Evolutionary conservation across 2,329 filamentous ascomycete species (phyloP), one percentile per base, ranked within the genome.

Genomic region (Teratosphaeria viscida): DNA sequence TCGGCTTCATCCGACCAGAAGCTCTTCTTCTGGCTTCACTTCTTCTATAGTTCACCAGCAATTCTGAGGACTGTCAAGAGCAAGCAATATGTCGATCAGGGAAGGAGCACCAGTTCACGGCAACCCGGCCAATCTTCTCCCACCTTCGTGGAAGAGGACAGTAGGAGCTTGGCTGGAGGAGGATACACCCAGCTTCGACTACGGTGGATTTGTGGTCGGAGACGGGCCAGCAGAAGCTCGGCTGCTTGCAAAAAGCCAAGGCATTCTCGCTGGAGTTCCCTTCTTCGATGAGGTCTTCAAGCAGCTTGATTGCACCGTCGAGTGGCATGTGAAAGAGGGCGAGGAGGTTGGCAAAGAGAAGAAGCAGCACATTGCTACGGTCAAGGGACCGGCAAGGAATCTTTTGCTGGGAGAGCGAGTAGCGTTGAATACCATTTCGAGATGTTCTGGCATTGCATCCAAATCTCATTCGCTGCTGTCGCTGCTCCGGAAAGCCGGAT

Each of bases 131-230:
- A 85, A 95, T 73, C 84, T 97, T 64, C 85, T 97, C 52, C 92
- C 92, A 0, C 83, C 86, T 26, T 88, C 86, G 64, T 96, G 90
- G 85, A 95, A 92, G 73, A 82, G 85, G 56, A 83, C 86, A 65
- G 84, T 96, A 63, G 83, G 86, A 27, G 77, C 83, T 69, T 99
- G 94, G 94, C 87, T 96, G 14, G 89, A 91, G 70, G 94, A 99
- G 77, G 94, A 99, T 77, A 95, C 91, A 2, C 94, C 94, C 4
- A 94, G 90, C 57, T 92, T 96, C 76, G 94, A 99, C 80, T 96
- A 96, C 73, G 94, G 90, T 69, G 94, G 94, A 62, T 99, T 95
- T 74, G 94, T 99, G 6, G 94, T 99, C 27, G 94, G 94, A 64
- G 84, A 88, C 47, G 77, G 76, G 16, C 70, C 76, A 10, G 76